Evolutionary conservation across 805 yeast species (phyloP).

Genomic region (Yamadazyma ubonensis): DNA sequence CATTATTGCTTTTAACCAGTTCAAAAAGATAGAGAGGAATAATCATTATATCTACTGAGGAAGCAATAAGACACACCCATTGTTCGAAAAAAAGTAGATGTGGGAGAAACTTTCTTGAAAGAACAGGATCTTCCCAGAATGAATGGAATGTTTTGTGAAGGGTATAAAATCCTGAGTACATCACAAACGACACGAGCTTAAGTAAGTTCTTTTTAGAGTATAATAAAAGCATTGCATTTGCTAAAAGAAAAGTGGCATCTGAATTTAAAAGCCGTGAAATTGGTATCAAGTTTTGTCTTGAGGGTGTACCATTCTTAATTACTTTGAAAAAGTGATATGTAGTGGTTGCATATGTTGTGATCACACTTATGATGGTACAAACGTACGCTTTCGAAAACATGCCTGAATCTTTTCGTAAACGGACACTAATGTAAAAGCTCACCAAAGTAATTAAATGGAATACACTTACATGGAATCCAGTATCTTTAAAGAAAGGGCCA

Average conservation of each 20-base stretch:
- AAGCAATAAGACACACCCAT: conserved; percentile 16
- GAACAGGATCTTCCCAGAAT: conserved; percentile 16
- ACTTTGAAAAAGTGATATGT: too few species aligned
- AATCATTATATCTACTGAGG: conserved; percentile 8
- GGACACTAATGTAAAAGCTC: too few species aligned
- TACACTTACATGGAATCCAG: too few species aligned
- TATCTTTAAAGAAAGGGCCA: too few species aligned
- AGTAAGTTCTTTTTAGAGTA: conserved; percentile 18
- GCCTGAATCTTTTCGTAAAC: too few species aligned
- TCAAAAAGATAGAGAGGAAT: conserved; percentile 9
- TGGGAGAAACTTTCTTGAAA: conserved; percentile 17
- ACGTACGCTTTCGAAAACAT: too few species aligned
- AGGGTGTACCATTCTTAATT: too few species aligned
- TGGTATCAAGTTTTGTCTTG: background rate
- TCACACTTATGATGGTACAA: too few species aligned
- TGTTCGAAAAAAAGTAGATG: conserved; percentile 19
- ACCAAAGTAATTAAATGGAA: too few species aligned
- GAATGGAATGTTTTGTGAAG: conserved; percentile 19
- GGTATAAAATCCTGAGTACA: conserved; percentile 31
- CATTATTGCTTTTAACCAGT: background rate
- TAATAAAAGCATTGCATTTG: conserved; percentile 21
- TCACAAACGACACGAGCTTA: conserved; percentile 26
- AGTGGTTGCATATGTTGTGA: too few species aligned
- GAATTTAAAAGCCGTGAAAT: conserved; percentile 19
- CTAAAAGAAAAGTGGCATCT: conserved; percentile 29